Percentiles rank a stretch among this genome's conserved stretches.
These are phyloP conservation scores for Salix udensis DNA, from an alignment of 345 rosid species.

Conservation along the genomic window DNA sequence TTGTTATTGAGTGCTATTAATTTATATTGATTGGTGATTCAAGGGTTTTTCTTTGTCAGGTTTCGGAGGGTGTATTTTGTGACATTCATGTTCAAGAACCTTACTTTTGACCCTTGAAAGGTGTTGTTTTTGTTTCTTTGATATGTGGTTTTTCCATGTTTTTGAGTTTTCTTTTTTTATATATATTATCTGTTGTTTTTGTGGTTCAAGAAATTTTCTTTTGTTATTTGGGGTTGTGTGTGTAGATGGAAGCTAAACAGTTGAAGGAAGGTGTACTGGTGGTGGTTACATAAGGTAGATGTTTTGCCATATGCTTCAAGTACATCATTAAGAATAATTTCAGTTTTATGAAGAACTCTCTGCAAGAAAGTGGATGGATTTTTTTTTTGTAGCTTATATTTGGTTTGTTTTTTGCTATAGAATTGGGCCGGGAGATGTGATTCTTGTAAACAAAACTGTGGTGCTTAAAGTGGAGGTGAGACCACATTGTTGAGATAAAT, in stretches of 20 bases:
- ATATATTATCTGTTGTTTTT: background rate
- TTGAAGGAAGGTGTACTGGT: constrained; percentile 45
- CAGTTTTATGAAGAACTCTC: background rate
- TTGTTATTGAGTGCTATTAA: background rate
- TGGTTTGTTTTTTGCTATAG: constrained; percentile 37
- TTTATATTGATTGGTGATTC: background rate
- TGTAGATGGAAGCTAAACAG: constrained; percentile 44
- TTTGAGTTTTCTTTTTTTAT: background rate
- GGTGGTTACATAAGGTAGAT: constrained; percentile 34
- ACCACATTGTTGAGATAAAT: background rate
- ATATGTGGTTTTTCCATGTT: background rate
- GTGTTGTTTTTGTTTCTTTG: constrained; percentile 22
- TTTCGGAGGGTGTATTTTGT: constrained; percentile 23
- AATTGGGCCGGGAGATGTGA: constrained; percentile 47
- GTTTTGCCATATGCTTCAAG: background rate
- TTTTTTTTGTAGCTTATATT: background rate
- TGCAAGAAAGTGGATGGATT: background rate
- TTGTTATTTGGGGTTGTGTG: constrained; percentile 7
- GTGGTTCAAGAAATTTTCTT: constrained; percentile 2
- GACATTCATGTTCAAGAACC: constrained; percentile 53
- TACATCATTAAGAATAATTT: background rate
- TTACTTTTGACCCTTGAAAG: constrained; percentile 43
- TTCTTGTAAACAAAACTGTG: constrained; percentile 61
- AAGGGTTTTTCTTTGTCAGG: constrained; percentile 19
- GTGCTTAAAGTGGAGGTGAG: constrained; percentile 46